These are phyloP conservation scores for Rasamsonia emersonii DNA, from an alignment of 2,329 filamentous ascomycete genomes.

Conservation along the genomic window DNA sequence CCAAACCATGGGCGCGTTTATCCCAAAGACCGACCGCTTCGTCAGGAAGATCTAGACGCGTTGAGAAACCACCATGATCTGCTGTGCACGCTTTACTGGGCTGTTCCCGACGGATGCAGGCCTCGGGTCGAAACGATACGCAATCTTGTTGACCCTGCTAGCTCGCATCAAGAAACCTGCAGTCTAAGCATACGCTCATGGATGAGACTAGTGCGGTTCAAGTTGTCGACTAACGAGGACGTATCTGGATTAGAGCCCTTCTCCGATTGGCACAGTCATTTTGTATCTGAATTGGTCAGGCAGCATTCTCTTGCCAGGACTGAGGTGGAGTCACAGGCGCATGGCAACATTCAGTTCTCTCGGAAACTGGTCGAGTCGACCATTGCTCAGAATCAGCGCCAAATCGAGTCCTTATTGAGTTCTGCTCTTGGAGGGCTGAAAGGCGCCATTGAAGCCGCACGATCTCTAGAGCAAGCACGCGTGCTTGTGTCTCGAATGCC, in stretches of 20 bases:
- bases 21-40: constrained; percentile 48
- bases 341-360: constrained; percentile 32
- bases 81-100: constrained; percentile 52
- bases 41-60: constrained; percentile 46
- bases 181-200: constrained; percentile 51
- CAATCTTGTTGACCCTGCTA: constrained; percentile 48
- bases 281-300: constrained; percentile 43
- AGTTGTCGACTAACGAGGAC: constrained; percentile 45
- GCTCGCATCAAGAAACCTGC: constrained; percentile 52
- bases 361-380: constrained; percentile 42
- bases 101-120: constrained; percentile 45
- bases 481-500: constrained; percentile 37
- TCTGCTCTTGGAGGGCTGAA: constrained; percentile 45
- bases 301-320: constrained; percentile 49
- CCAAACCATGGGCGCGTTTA: constrained; percentile 55
- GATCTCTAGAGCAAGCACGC: constrained; percentile 32
- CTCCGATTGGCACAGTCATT: constrained; percentile 47
- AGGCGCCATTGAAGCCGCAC: constrained; percentile 37
- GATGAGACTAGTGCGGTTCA: constrained; percentile 49
- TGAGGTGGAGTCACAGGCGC: constrained; percentile 49
- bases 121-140: constrained; percentile 44
- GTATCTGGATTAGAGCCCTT: constrained; percentile 39
- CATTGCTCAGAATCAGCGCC: constrained; percentile 49
- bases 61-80: constrained; percentile 56
- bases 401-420: constrained; percentile 47